Base-by-base conservation (phyloP, 306 rosid genomes). In the Vigna trinervia region DNA sequence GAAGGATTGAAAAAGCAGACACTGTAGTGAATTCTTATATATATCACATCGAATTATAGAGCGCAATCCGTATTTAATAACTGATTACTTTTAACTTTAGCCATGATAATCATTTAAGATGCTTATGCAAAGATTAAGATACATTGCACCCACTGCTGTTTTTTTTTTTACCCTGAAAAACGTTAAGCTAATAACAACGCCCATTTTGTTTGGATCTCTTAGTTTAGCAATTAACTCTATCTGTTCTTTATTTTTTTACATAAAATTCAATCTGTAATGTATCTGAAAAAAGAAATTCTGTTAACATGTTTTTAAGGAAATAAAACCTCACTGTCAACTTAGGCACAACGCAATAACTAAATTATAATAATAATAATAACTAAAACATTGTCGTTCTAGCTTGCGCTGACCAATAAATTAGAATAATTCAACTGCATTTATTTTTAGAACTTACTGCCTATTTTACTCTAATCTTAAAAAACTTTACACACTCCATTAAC, bases 1-100 rank as follows among this genome's bases (percentile, higher is more conserved):
- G 82, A 78, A 76, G 84, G 63, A 64, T 46, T 59, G 84, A 63
- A 69, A 78, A n/a, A 71, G 71, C 41, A 45, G 23, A 38, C 59
- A 38, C 60, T 74, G 61, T 17, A 8, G 34, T 71, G 69, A 11
- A 12, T 63, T 73, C 30, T 47, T 36, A 45, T 45, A 45, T 45
- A 65, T 63, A 51, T 14, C 6, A 8, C 39, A 45, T 45, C 4
- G 54, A 63, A 43, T 58, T 43, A 39, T 60, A n/a, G 6, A 74
- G 69, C 4, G 7, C 26, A 60, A 28, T n/a, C 8, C 34, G 38
- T 48, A 74, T 74, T 17, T 58, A 39, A 13, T 68, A 68, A 68
- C 41, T 23, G 13, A 6, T 6, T 0, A 68, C n/a, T 34, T 12
- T 73, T 43, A 26, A 43, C 58, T 28, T 14, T 73, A 15, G 19